Evolutionary conservation across 441 rosid genomes (phyloP), one percentile per base, ranked within the genome.

Genomic region (Pelargonium cotyledonis): DNA sequence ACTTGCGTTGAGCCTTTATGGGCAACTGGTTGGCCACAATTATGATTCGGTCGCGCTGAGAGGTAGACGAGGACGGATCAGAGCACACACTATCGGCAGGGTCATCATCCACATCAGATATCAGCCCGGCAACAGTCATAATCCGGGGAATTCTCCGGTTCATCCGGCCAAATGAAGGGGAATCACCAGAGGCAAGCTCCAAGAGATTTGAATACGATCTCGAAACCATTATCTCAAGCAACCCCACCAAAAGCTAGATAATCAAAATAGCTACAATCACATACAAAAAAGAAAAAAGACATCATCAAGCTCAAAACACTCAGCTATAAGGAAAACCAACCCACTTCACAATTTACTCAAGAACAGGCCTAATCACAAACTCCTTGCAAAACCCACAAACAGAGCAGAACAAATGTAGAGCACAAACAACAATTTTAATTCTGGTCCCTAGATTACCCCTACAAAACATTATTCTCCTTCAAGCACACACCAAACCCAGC

Each of bases 101-200:
- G 67, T 84, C 88, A 19, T 84, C 85, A 2, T 47, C 55, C 3
- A 47, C 55, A 12, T 47, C 55, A 12, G 55, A 47, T 11, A 47
- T 47, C 55, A 47, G 55, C 15, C 55, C 55, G 3, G 55, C 55
- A 8, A 47, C 55, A 6, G 88, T 85, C 35, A 80, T 81, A 2
- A 70, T 72, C 67, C 85, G 73, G 14, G 88, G 84, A 68, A 84
- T 74, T 67, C 84, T n/a, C 55, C 55, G 0, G 15, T 47, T 72
- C 75, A 78, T 80, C 72, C 76, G 72, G 31, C 78, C 85, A 58
- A 84, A 74, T 1, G 72, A 73, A 38, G 85, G 88, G 73, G 82
- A 82, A 70, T 84, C 82, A 77, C 88, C 88, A 1, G 84, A 74
- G 16, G 85, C 85, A 71, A 82, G 65, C 79, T 82, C 88, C 61